These are phyloP conservation scores for Neofusicoccum parvum DNA, from an alignment of 2,329 filamentous ascomycete species.

Conservation along the genomic window DNA sequence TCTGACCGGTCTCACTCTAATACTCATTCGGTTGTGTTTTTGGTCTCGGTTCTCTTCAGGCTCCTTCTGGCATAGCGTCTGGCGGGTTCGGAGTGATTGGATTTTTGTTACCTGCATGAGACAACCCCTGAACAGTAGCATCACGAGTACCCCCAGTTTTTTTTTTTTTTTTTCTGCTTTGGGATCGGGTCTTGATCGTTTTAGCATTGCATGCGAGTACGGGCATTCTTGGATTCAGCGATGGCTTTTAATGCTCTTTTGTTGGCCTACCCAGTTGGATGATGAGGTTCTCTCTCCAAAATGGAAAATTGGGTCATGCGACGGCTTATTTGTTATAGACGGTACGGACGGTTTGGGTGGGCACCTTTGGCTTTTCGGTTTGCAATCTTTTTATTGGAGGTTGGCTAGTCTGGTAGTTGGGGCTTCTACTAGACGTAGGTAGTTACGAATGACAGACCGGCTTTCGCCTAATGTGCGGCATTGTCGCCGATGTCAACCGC, in stretches of 20 bases:
- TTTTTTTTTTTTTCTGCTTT: not conserved
- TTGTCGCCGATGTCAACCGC: no score
- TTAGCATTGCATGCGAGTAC: conserved; percentile 6
- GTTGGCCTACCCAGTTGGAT: not conserved
- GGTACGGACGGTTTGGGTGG: conserved; percentile 4
- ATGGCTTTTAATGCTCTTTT: conserved; percentile 1
- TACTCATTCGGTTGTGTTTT: not conserved
- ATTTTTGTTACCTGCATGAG: conserved; percentile 14
- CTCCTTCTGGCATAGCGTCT: conserved; percentile 17
- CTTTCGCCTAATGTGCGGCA: not conserved
- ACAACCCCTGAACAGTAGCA: conserved; percentile 13
- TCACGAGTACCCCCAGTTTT: conserved; percentile 13
- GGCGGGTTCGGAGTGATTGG: conserved; percentile 13
- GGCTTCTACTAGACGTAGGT: conserved; percentile 6
- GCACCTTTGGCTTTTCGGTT: not conserved
- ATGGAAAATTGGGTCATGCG: not conserved
- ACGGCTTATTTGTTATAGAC: conserved; percentile 16
- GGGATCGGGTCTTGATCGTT: not conserved
- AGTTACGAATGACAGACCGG: conserved; percentile 2
- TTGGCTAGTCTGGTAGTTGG: not conserved
- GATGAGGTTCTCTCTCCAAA: not conserved
- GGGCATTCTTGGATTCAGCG: conserved; percentile 12
- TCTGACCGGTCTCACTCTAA: not conserved
- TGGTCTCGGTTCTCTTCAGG: conserved; percentile 12
- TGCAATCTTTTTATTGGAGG: not conserved